These are phyloP conservation scores for Cylindrotheca closterium DNA, from an alignment of 108 stramenopile genomes.

Conservation along the genomic window DNA sequence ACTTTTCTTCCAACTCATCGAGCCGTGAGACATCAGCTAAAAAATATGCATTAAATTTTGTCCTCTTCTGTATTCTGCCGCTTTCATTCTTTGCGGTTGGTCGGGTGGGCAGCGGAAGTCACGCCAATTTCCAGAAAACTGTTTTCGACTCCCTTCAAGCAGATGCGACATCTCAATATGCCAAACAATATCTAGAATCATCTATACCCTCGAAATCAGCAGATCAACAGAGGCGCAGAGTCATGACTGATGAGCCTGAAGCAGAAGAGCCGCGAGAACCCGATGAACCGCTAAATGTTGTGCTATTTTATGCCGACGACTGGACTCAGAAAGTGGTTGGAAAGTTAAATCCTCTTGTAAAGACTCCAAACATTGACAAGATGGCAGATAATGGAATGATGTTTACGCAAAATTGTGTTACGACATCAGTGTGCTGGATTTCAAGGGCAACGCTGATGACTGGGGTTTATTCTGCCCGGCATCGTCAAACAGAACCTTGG, in stretches of 20 bases:
- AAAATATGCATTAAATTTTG: too few species aligned
- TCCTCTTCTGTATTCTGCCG: neutral
- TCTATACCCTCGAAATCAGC: too few species aligned
- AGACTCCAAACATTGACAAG: slow-evolving; percentile 64
- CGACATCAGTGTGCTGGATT: slow-evolving; percentile 82
- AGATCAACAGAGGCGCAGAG: too few species aligned
- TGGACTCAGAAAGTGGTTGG: slow-evolving; percentile 48
- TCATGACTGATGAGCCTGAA: too few species aligned
- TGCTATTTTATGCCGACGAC: slow-evolving; percentile 62
- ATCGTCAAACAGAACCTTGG: slow-evolving; percentile 9
- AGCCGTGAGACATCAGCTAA: too few species aligned
- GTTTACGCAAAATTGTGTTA: slow-evolving; percentile 81
- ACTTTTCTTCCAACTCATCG: too few species aligned
- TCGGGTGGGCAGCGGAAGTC: too few species aligned
- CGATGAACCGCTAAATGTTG: slow-evolving; percentile 49
- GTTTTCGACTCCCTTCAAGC: too few species aligned
- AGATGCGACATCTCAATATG: too few species aligned
- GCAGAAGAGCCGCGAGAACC: slow-evolving; percentile 22
- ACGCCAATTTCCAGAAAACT: too few species aligned
- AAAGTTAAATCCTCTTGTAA: slow-evolving; percentile 31
- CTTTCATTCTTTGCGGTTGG: neutral
- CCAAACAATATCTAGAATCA: too few species aligned
- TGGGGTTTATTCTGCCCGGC: slow-evolving; percentile 62
- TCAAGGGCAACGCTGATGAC: slow-evolving; percentile 71
- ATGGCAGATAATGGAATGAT: slow-evolving; percentile 72